Conservation (phyloP, 108 stramenopile species). For the Skeletonema tropicum region DNA sequence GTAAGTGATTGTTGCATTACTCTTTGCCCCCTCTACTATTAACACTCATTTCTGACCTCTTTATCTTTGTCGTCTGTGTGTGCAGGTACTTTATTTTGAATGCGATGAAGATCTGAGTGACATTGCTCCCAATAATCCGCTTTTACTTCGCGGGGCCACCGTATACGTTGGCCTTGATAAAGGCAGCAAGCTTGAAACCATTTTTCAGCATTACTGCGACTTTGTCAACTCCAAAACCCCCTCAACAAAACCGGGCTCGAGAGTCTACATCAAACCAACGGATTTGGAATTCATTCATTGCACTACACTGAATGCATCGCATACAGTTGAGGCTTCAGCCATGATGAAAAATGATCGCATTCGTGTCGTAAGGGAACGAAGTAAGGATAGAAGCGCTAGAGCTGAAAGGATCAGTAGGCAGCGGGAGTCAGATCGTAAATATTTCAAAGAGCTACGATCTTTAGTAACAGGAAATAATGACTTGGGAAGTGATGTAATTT, state of each 20-base stretch:
- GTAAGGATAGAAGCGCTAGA: constrained; percentile 41
- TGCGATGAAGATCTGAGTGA: constrained; percentile 51
- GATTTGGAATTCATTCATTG: constrained; percentile 83
- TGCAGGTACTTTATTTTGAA: constrained; percentile 57
- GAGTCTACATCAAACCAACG: constrained; percentile 11
- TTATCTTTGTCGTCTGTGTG: not conserved
- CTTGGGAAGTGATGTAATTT: constrained; percentile 58
- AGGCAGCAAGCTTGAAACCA: constrained; percentile 60
- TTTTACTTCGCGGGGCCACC: constrained; percentile 57
- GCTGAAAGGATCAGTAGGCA: constrained; percentile 54
- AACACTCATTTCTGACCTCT: not conserved
- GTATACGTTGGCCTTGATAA: constrained; percentile 83
- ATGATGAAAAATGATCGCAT: constrained; percentile 90
- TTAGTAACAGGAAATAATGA: constrained; percentile 43
- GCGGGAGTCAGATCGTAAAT: constrained; percentile 71
- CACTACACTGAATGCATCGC: constrained; percentile 49
- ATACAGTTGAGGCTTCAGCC: constrained; percentile 76
- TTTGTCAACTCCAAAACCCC: constrained; percentile 60
- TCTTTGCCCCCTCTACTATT: not conserved
- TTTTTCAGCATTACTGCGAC: constrained; percentile 70
- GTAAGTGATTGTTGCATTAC: constrained; percentile 18
- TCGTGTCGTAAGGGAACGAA: constrained; percentile 53
- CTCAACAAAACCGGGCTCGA: not conserved
- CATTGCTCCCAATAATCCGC: constrained; percentile 60
- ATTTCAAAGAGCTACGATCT: constrained; percentile 60